Conservation (phyloP, 768 basidiomycete species). For the Chalciporus piperatus region DNA sequence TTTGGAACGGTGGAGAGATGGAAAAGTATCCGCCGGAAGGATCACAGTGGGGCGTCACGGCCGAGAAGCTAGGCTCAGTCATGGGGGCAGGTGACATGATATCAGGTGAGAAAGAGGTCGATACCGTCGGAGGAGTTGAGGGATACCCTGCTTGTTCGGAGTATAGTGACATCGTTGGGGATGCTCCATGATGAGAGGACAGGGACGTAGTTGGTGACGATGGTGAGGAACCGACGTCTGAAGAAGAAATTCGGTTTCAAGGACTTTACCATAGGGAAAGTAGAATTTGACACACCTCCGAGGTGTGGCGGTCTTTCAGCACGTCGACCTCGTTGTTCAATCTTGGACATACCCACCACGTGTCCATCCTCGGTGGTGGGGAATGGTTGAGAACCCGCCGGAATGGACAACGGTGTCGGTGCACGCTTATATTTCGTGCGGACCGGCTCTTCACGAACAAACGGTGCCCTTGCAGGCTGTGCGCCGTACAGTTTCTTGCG, state of each 20-base stretch:
- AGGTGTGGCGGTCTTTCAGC: slow-evolving; percentile 15
- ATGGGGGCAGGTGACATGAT: slow-evolving; percentile 8
- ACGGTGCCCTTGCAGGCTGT: slow-evolving; percentile 49
- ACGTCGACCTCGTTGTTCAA: slow-evolving; percentile 25
- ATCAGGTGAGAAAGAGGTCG: slow-evolving; percentile 8
- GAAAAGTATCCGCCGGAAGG: slow-evolving; percentile 16
- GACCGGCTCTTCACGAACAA: slow-evolving; percentile 51
- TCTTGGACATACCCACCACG: slow-evolving; percentile 17
- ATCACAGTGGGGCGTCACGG: slow-evolving; percentile 6
- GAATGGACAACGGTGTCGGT: slow-evolving; percentile 32
- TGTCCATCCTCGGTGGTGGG: slow-evolving; percentile 19
- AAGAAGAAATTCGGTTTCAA: slow-evolving; percentile 13
- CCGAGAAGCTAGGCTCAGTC: slow-evolving; percentile 14
- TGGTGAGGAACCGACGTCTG: slow-evolving; percentile 22
- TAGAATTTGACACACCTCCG: slow-evolving; percentile 15
- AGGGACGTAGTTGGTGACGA: slow-evolving; percentile 24
- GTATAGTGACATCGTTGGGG: slow-evolving; percentile 22
- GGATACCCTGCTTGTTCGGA: slow-evolving; percentile 20
- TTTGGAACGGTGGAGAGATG: slow-evolving; percentile 10
- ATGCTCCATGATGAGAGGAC: slow-evolving; percentile 18
- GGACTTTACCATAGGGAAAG: slow-evolving; percentile 37
- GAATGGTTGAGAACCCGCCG: slow-evolving; percentile 20
- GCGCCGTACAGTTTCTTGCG: slow-evolving; percentile 65
- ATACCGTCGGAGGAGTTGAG: slow-evolving; percentile 8
- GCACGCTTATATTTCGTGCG: slow-evolving; percentile 33